phyloP scores from a whole-genome alignment of 2,329 filamentous ascomycete species.

The Rutstroemia sp. region DNA sequence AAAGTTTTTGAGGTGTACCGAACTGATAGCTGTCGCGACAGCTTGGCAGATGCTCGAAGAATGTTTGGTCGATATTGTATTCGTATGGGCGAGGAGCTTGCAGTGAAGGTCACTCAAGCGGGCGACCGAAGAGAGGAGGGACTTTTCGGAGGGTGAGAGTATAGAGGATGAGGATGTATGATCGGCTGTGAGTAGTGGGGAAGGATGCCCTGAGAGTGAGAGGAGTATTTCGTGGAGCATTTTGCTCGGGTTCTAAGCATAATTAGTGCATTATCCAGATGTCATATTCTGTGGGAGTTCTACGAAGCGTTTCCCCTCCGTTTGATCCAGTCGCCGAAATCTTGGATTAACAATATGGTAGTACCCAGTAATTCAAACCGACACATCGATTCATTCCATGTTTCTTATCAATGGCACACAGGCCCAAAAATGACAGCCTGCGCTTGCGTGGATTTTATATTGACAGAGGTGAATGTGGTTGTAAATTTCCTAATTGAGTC shows the following conservation, averaged over 20 bases:
- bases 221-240: slow-evolving; percentile 99
- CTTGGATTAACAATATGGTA: slow-evolving; percentile 23
- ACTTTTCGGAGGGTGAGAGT: slow-evolving; percentile 72
- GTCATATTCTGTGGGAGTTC: slow-evolving; percentile 6
- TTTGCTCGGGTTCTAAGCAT: slow-evolving; percentile 9
- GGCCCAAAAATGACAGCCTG: background rate
- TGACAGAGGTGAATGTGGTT: background rate
- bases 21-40: slow-evolving; percentile 69
- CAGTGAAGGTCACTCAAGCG: slow-evolving; percentile 73
- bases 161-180: slow-evolving; percentile 40
- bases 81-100: slow-evolving; percentile 59
- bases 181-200: slow-evolving; percentile 65
- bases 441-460: background rate
- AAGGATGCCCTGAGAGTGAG: slow-evolving; percentile 89
- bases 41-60: slow-evolving; percentile 79
- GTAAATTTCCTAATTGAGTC: background rate
- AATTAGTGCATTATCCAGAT: slow-evolving; percentile 5
- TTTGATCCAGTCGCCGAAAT: slow-evolving; percentile 18
- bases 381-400: slow-evolving; percentile 24
- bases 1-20: slow-evolving; percentile 70
- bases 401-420: background rate
- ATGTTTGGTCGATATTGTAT: slow-evolving; percentile 62
- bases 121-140: slow-evolving; percentile 70
- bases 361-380: slow-evolving; percentile 28
- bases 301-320: slow-evolving; percentile 1